A percentile compares a stretch with the other conserved stretches of the same genome.
These are phyloP conservation scores for Willaertia magna DNA, from an alignment of 208 protist genomes.

Conservation along the genomic window DNA sequence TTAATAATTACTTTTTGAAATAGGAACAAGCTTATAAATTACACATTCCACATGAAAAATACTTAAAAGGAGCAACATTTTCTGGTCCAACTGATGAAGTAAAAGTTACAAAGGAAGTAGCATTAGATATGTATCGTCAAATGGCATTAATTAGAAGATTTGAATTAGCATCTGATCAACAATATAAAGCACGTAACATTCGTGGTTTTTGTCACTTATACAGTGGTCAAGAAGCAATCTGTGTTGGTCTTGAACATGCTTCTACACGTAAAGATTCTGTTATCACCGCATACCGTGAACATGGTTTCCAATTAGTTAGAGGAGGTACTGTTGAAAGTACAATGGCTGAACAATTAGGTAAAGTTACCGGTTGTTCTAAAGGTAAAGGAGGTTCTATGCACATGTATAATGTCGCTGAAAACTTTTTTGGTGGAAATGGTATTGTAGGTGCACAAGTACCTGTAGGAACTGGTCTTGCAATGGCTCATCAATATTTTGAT, in stretches of 20 bases:
- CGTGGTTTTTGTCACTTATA: conserved; percentile 95
- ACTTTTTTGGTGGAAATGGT: conserved; percentile 95
- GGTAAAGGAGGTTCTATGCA: conserved; percentile 95
- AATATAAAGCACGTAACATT: conserved; percentile 90
- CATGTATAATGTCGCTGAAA: conserved; percentile 75
- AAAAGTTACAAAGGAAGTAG: background rate
- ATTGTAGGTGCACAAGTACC: conserved; percentile 92
- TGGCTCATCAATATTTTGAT: conserved; percentile 50
- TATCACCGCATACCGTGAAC: conserved; percentile 90
- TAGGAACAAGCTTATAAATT: background rate
- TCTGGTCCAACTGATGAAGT: background rate
- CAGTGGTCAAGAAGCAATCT: conserved; percentile 91
- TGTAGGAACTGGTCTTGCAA: conserved; percentile 83
- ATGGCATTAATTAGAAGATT: conserved; percentile 83
- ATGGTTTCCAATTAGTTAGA: conserved; percentile 72
- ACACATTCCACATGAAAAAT: background rate
- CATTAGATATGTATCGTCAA: conserved; percentile 38
- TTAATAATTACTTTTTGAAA: too few species aligned
- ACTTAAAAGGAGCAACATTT: background rate
- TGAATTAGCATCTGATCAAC: conserved; percentile 77
- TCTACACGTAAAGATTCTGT: conserved; percentile 71
- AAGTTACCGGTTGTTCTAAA: conserved; percentile 61
- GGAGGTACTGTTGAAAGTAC: conserved; percentile 67
- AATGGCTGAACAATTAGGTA: conserved; percentile 79
- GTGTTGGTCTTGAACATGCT: conserved; percentile 75